Evolutionary conservation across 176 grass and related monocot species (phyloP).

Genomic region (Eleusine coracana): DNA sequence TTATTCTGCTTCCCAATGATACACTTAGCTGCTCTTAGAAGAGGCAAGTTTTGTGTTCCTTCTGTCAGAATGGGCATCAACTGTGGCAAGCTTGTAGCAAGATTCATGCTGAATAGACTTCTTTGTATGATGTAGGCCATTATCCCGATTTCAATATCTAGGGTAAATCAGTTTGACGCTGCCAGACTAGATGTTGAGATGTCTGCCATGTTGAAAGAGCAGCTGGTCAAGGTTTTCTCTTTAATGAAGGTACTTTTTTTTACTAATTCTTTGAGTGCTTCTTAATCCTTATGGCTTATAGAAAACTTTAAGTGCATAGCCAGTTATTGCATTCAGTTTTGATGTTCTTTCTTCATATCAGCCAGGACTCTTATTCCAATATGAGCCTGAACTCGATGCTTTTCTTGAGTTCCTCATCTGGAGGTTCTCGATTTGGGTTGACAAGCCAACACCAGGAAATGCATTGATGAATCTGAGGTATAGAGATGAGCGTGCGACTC

Average conservation of each 20-base stretch:
- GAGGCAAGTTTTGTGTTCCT: neutral
- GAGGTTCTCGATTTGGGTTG: conserved; percentile 99
- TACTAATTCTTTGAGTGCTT: conserved; percentile 12
- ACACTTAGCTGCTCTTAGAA: neutral
- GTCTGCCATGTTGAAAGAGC: conserved; percentile 98
- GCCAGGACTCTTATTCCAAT: conserved; percentile 97
- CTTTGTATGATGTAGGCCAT: conserved; percentile 48
- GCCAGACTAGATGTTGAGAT: conserved; percentile 91
- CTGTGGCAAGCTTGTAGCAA: neutral
- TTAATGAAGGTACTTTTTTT: conserved; percentile 85
- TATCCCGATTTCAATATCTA: conserved; percentile 78
- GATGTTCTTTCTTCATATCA: conserved; percentile 56
- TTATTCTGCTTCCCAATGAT: neutral
- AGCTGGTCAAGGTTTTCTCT: conserved; percentile 92
- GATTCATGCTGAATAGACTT: neutral
- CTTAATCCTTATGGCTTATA: conserved; percentile 8
- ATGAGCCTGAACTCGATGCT: conserved; percentile 94
- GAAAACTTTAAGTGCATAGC: neutral
- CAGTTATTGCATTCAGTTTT: conserved; percentile 34
- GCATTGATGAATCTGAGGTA: conserved; percentile 95
- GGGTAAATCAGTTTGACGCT: conserved; percentile 96
- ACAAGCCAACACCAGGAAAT: conserved; percentile 97
- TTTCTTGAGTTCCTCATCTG: conserved; percentile 97
- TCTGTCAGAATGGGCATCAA: neutral
- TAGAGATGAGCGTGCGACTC: conserved; percentile 74